phyloP scores from a whole-genome alignment of 2,329 filamentous ascomycete genomes.

The Pseudogymnoascus sp. region DNA sequence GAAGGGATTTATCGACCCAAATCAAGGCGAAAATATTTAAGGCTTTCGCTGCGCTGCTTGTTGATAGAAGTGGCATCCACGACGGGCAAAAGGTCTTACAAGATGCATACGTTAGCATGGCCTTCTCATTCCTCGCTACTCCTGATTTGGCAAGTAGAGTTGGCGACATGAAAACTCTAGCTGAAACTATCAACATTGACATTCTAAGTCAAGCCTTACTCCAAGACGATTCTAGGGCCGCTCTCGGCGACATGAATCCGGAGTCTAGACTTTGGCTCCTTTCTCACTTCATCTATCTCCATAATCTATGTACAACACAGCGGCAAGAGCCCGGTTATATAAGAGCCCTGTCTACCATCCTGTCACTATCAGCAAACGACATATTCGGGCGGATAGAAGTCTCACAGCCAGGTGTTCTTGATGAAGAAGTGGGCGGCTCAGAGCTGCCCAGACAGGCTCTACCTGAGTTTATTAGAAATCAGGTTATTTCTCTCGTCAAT shows the following conservation, averaged over 20 bases:
- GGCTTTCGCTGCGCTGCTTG: not conserved
- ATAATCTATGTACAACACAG: constrained; percentile 30
- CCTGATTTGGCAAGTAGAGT: constrained; percentile 21
- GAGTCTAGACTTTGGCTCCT: constrained; percentile 52
- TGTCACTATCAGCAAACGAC: constrained; percentile 43
- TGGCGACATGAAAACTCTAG: constrained; percentile 19
- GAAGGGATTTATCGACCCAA: not conserved
- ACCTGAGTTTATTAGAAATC: constrained; percentile 50
- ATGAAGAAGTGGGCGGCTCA: constrained; percentile 21
- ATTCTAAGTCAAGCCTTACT: constrained; percentile 20
- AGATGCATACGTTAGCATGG: constrained; percentile 23
- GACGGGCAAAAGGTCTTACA: not conserved
- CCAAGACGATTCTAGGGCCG: constrained; percentile 11
- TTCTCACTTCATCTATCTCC: constrained; percentile 56
- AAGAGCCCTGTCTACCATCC: constrained; percentile 43
- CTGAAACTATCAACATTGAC: constrained; percentile 19
- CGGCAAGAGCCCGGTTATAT: constrained; percentile 36
- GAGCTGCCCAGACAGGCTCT: constrained; percentile 25
- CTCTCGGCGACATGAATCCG: constrained; percentile 14
- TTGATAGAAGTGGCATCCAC: not conserved
- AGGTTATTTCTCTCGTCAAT: constrained; percentile 64
- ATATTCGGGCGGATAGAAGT: constrained; percentile 39
- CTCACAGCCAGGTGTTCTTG: constrained; percentile 36
- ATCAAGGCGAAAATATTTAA: not conserved
- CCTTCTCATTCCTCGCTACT: constrained; percentile 24